Base-by-base conservation (phyloP, 306 rosid genomes). In the Vicia faba region DNA sequence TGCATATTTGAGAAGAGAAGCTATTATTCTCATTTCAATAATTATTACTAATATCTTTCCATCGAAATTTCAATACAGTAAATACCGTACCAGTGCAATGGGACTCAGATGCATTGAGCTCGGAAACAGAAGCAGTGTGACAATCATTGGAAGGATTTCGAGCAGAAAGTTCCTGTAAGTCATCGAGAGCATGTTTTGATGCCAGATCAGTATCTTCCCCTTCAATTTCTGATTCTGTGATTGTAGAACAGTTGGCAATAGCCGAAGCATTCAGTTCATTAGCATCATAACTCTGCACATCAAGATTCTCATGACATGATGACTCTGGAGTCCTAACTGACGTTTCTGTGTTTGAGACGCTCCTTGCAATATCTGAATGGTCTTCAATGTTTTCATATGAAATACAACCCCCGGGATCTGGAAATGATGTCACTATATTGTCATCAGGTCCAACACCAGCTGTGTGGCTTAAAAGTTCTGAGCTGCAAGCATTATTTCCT, bases 41-140 rank as follows among this genome's bases (percentile, higher is more conserved):
- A 12, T 38, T 49, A 49, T 16, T 3, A 12, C 11, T 40, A 26
- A 61, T 46, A 49, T 43, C 46, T 29, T 29, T 44, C 31, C 14
- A 44, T 56, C 46, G 62, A 64, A 46, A 71, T 48, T 18, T 26
- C 68, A 77, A 64, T 39, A 36, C 40, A 59, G 74, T 31, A 69
- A 58, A 72, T 63, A 74, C 31, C 80, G 29, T 87, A 91, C 97
- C 97, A 66, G 78, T 65, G 74, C 73, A 83, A 66, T 55, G 67
- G 25, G 81, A 69, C 59, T 81, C 85, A 8, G 82, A 56, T 70
- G 79, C 70, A 70, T 62, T 83, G 65, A 76, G 31, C 51, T 81
- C 87, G 36, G 79, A 54, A 79, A 54, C 65, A 57, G 87, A 75
- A 78, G 83, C 48, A 46, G 70, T 73, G 63, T 71, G 48, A 77